These are phyloP conservation scores for Polyplosphaeria fusca DNA, from an alignment of 495 filamentous ascomycete species.

Conservation along the genomic window DNA sequence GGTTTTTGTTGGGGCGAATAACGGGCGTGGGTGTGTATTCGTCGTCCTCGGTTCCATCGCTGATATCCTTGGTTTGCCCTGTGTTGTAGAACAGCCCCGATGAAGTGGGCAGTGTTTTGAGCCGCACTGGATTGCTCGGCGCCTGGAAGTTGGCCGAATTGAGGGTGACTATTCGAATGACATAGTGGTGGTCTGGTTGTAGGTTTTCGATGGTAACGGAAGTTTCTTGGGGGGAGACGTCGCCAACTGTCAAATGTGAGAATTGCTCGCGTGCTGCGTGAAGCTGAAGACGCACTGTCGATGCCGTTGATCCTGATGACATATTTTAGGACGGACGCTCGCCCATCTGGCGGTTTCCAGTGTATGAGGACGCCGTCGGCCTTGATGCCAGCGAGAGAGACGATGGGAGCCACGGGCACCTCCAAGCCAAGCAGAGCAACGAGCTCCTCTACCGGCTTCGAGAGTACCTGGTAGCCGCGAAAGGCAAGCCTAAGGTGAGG, in stretches of 20 bases:
- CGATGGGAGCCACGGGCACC: slow-evolving; percentile 81
- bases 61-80: slow-evolving; percentile 25
- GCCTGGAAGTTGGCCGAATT: slow-evolving; percentile 89
- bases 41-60: slow-evolving; percentile 38
- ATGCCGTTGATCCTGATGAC: slow-evolving; percentile 90
- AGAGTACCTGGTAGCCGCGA: slow-evolving; percentile 78
- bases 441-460: slow-evolving; percentile 84
- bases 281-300: slow-evolving; percentile 63
- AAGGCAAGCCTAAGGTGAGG: slow-evolving; percentile 65
- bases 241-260: slow-evolving; percentile 62
- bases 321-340: slow-evolving; percentile 77
- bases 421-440: slow-evolving; percentile 89
- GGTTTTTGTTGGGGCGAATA: slow-evolving; percentile 48
- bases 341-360: slow-evolving; percentile 78
- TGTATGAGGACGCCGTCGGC: slow-evolving; percentile 84
- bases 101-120: slow-evolving; percentile 52
- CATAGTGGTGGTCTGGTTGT: slow-evolving; percentile 82
- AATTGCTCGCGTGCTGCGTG: neutral
- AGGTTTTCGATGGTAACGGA: slow-evolving; percentile 84
- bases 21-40: slow-evolving; percentile 46
- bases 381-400: slow-evolving; percentile 87
- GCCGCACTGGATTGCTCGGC: slow-evolving; percentile 75
- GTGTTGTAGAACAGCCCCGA: slow-evolving; percentile 36
- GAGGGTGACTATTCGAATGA: slow-evolving; percentile 83
- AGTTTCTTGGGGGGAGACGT: slow-evolving; percentile 76